Conservation (phyloP, 164 flowering plant genomes). For the Paratinospora sagittata region DNA sequence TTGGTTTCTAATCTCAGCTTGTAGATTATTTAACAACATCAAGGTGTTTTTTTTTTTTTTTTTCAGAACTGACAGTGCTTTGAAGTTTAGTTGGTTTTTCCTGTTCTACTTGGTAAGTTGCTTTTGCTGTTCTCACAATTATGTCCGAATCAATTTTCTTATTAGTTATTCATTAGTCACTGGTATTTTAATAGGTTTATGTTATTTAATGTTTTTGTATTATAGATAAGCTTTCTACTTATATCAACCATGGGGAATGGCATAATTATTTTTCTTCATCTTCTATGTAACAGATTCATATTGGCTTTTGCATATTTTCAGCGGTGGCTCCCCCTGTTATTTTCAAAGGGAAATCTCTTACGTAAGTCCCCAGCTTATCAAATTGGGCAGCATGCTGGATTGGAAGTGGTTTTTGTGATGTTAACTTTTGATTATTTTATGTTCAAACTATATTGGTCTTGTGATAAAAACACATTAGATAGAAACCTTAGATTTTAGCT, state of each 20-base stretch:
- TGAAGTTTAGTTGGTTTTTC: conserved; percentile 89
- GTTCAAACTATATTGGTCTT: no score
- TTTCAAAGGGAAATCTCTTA: conserved; percentile 80
- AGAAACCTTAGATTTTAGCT: no score
- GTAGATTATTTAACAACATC: background rate
- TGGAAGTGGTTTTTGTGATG: background rate
- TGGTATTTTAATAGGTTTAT: background rate
- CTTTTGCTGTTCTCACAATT: background rate
- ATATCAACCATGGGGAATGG: background rate
- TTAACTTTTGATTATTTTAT: background rate
- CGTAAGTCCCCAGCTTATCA: conserved; percentile 46
- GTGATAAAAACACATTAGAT: no score
- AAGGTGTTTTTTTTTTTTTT: background rate
- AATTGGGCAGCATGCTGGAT: background rate
- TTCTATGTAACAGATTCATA: conserved; percentile 64
- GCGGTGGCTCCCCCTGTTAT: conserved; percentile 89
- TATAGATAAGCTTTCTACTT: background rate
- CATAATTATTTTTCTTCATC: conserved; percentile 3
- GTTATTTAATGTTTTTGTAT: background rate
- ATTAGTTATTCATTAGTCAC: background rate
- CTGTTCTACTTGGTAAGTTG: conserved; percentile 51
- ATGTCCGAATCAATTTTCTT: background rate
- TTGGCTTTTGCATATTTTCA: conserved; percentile 74
- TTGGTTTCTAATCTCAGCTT: background rate
- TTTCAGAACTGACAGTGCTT: conserved; percentile 88